A percentile compares a stretch with the other conserved stretches of the same genome.
Conservation (phyloP, 768 basidiomycete species). For the Boletus eberwhitei region DNA sequence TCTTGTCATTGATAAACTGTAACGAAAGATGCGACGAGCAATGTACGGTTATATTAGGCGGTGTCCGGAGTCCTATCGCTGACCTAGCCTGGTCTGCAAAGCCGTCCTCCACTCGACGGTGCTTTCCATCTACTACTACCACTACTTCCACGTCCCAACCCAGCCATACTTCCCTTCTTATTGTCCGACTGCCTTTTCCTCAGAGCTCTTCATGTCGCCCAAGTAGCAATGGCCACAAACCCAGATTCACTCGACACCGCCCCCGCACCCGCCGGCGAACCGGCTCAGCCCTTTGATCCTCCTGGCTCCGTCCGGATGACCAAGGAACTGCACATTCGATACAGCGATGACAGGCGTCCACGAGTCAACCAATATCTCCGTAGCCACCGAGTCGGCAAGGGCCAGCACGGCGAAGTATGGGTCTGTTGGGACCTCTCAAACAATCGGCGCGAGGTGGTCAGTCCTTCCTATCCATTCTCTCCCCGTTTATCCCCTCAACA, state of each 20-base stretch:
- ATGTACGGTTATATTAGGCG: conserved; percentile 19
- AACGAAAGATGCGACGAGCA: conserved; percentile 13
- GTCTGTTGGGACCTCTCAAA: conserved; percentile 55
- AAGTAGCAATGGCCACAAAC: conserved; percentile 23
- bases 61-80: conserved; percentile 29
- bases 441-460: conserved; percentile 48
- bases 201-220: conserved; percentile 26
- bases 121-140: conserved; percentile 25
- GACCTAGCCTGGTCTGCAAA: conserved; percentile 11
- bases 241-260: conserved; percentile 22
- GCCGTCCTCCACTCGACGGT: conserved; percentile 14
- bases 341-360: conserved; percentile 38
- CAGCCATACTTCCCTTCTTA: conserved; percentile 19
- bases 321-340: conserved; percentile 38
- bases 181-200: conserved; percentile 7
- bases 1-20: conserved; percentile 6
- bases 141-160: conserved; percentile 24
- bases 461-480: conserved; percentile 21
- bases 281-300: conserved; percentile 36
- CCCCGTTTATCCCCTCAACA: conserved; percentile 1
- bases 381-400: conserved; percentile 72
- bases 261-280: conserved; percentile 38
- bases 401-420: conserved; percentile 89
- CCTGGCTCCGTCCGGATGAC: conserved; percentile 50
- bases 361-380: conserved; percentile 88